phyloP scores from a whole-genome alignment of 306 rosid species.

The Fagus crenata region DNA sequence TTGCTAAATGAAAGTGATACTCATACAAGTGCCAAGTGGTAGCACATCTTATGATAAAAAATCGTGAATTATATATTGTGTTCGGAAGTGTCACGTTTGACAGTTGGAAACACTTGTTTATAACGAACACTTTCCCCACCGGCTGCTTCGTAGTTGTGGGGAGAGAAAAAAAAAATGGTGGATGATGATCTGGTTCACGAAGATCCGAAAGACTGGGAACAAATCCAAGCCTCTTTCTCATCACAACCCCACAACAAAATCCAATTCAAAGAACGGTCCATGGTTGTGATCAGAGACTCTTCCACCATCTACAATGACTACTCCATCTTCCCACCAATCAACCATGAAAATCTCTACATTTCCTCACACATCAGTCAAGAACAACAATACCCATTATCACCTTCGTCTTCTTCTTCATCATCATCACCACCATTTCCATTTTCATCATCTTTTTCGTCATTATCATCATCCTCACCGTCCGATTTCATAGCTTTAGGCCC shows the following conservation, averaged over 20 bases:
- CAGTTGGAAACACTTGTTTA: neutral
- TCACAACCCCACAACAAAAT: neutral
- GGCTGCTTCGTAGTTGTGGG: neutral
- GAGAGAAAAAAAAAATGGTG: neutral
- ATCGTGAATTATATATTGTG: neutral
- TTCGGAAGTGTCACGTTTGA: neutral
- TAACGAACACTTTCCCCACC: neutral
- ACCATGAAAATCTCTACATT: constrained; percentile 49
- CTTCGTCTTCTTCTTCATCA: constrained; percentile 16
- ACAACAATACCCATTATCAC: constrained; percentile 5
- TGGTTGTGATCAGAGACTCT: constrained; percentile 44
- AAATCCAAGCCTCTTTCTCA: neutral
- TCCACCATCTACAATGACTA: constrained; percentile 19
- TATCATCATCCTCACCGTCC: neutral
- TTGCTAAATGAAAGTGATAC: no score
- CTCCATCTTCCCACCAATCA: constrained; percentile 49
- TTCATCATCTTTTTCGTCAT: constrained; percentile 8
- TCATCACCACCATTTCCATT: constrained; percentile 8
- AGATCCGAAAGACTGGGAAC: neutral
- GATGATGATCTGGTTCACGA: neutral
- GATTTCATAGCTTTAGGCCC: neutral
- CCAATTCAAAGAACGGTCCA: constrained; percentile 29
- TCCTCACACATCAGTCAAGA: neutral
- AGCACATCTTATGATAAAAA: no score
- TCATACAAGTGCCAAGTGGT: no score